Base-by-base conservation (phyloP, 2,329 filamentous ascomycete species). In the Calycina herbarum region DNA sequence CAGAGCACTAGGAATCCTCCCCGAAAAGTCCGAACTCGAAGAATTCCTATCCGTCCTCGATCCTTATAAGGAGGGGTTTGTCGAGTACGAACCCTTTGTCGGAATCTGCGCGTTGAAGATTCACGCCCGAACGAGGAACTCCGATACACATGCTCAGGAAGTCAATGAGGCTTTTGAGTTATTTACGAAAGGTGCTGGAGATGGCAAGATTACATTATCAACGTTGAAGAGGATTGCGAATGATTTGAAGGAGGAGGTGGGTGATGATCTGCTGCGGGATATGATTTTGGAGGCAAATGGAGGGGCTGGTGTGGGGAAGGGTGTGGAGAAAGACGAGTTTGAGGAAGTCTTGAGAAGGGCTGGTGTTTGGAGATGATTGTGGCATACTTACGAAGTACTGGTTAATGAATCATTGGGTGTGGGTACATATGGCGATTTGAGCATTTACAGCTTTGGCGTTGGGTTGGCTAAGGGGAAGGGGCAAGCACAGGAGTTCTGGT, bases 261-360 rank as follows among this genome's bases (percentile, higher is more conserved):
- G 87, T 66, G 95, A 98, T 73, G 89, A 92, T 59, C 79, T 96
- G 75, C 80, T 99, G 75, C 87, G 86, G 79, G 93, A 97, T 80
- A 99, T 99, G 95, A 90, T 99, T 65, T 81, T 93, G 59, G 94
- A 98, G 82, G 95, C 94, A 59, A 97, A 96, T 77, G 92, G 91
- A 2, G 93, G 92, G 1, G 87, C 84, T 3, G 89, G 90, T 17
- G 85, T 91, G 11, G 86, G 82, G 45, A 85, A 82, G 64, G 92
- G 91, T 7, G 94, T 96, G 10, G 86, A 82, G 51, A 82, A 89
- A 74, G 89, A 91, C 62, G 92, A 97, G 45, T 74, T 74, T 70
- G 73, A 75, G 67, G 67, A 60, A 3, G 70, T 76, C 2, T 71
- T 75, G 73, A 73, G 71, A 62, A 71, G 73, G 65, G 74, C 74